A percentile compares a stretch with the other conserved stretches of the same genome.
Conservation (phyloP, 495 filamentous ascomycete species). For the Hyaloscypha variabilis region DNA sequence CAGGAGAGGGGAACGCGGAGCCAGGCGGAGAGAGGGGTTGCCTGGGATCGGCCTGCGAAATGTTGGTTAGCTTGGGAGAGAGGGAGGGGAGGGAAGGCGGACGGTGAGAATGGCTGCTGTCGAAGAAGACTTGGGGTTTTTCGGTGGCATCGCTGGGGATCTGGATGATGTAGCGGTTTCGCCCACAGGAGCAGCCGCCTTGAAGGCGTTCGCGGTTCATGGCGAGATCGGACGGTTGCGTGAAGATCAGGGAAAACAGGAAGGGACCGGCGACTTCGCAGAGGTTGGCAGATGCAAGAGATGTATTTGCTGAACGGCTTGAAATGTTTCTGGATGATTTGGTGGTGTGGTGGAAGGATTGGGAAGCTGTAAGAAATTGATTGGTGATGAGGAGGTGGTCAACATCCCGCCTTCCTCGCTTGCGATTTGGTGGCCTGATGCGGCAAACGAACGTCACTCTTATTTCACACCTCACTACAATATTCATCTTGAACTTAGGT, state of each 20-base stretch:
- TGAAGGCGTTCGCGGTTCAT: conserved; percentile 50
- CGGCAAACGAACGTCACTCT: not conserved
- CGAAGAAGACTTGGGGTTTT: conserved; percentile 69
- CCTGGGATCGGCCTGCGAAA: conserved; percentile 62
- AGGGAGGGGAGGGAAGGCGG: conserved; percentile 13
- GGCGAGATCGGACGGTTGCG: not conserved
- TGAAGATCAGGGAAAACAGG: not conserved
- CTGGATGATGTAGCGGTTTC: conserved; percentile 77
- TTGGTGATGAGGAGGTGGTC: not conserved
- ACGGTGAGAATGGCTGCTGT: conserved; percentile 65
- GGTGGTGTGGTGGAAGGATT: not conserved
- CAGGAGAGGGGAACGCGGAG: conserved; percentile 78
- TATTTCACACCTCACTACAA: not conserved
- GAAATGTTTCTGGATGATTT: not conserved
- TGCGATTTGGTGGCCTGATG: not conserved
- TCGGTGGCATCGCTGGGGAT: conserved; percentile 59
- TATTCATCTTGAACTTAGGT: not conserved
- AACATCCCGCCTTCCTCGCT: not conserved
- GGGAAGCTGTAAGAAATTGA: not conserved
- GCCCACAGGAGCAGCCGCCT: conserved; percentile 82
- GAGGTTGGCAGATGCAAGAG: not conserved
- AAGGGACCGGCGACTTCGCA: not conserved
- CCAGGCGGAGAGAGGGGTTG: conserved; percentile 72
- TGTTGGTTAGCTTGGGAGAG: conserved; percentile 7
- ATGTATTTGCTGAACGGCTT: not conserved